Evolutionary conservation across 2,329 filamentous ascomycete species (phyloP).

Genomic region (Sclerotinia subarctica): DNA sequence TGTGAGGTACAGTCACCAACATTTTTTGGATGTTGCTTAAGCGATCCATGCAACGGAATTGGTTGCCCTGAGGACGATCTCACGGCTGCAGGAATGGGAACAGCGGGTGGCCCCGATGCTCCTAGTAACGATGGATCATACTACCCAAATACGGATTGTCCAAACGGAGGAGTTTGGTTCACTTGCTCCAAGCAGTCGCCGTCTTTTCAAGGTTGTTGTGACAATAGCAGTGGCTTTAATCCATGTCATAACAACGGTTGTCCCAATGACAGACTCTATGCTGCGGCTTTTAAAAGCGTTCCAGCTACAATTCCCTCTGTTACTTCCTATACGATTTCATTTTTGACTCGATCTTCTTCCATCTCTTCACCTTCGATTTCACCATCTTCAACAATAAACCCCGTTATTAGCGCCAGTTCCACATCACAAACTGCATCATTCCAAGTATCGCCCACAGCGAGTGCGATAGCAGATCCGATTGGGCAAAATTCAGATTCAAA

Average conservation of each 20-base stretch:
- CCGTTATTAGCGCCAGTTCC: neutral
- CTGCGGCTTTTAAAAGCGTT: neutral
- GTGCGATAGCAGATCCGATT: neutral
- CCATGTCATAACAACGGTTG: neutral
- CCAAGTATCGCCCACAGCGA: neutral
- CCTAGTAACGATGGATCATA: conserved; percentile 4
- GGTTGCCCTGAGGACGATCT: conserved; percentile 24
- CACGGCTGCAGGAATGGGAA: conserved; percentile 25
- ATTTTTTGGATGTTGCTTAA: conserved; percentile 28
- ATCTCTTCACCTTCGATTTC: no score
- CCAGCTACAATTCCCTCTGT: neutral
- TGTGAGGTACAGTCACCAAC: conserved; percentile 24
- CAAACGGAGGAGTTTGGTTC: conserved; percentile 6
- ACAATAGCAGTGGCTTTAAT: neutral
- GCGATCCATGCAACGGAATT: conserved; percentile 26
- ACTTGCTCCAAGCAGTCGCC: neutral
- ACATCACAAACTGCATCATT: neutral
- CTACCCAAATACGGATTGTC: conserved; percentile 4
- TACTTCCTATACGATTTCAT: neutral
- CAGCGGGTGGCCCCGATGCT: conserved; percentile 4
- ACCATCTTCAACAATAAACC: neutral
- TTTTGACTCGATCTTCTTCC: neutral
- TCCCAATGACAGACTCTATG: neutral
- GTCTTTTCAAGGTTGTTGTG: conserved; percentile 17
- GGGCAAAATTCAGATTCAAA: neutral